phyloP scores from a whole-genome alignment of 768 basidiomycete genomes.

The Kwoniella dejecticola region DNA sequence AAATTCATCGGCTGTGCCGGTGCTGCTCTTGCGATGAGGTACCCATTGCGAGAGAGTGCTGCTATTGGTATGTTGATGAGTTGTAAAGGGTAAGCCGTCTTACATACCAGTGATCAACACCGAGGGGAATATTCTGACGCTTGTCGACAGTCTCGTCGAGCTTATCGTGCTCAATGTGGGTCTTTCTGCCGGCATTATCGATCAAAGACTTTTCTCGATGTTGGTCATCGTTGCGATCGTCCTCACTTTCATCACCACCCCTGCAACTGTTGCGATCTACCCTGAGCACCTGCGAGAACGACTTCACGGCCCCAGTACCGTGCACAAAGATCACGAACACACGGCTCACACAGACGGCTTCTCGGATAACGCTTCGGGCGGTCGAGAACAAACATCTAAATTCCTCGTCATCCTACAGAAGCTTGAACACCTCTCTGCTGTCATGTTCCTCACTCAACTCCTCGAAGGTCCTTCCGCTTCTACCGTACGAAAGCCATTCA shows the following conservation, averaged over 20 bases:
- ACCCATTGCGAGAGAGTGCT: conserved; percentile 72
- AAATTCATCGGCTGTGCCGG: conserved; percentile 74
- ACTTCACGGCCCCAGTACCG: conserved; percentile 3
- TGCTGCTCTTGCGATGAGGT: conserved; percentile 66
- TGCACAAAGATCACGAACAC: conserved; percentile 24
- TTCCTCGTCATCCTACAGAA: conserved; percentile 88
- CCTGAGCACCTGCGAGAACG: conserved; percentile 64
- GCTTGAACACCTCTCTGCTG: conserved; percentile 81
- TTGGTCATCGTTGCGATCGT: conserved; percentile 74
- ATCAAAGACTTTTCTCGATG: conserved; percentile 75
- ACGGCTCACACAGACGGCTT: background rate
- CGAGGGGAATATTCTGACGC: too few species aligned
- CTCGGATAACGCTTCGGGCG: conserved; percentile 23
- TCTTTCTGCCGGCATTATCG: conserved; percentile 67
- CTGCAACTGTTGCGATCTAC: conserved; percentile 75
- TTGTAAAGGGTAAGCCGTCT: conserved; percentile 72
- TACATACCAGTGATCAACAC: background rate
- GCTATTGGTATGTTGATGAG: conserved; percentile 87
- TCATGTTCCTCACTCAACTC: conserved; percentile 87
- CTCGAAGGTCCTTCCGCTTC: conserved; percentile 60
- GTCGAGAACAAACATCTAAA: conserved; percentile 58
- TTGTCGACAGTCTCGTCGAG: conserved; percentile 65
- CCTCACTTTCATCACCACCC: conserved; percentile 81
- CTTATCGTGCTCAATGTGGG: conserved; percentile 92
- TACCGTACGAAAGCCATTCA: conserved; percentile 4